Evolutionary conservation across 768 basidiomycete species (phyloP), one percentile per base, ranked within the genome.

Genomic region (Collybia sordida): DNA sequence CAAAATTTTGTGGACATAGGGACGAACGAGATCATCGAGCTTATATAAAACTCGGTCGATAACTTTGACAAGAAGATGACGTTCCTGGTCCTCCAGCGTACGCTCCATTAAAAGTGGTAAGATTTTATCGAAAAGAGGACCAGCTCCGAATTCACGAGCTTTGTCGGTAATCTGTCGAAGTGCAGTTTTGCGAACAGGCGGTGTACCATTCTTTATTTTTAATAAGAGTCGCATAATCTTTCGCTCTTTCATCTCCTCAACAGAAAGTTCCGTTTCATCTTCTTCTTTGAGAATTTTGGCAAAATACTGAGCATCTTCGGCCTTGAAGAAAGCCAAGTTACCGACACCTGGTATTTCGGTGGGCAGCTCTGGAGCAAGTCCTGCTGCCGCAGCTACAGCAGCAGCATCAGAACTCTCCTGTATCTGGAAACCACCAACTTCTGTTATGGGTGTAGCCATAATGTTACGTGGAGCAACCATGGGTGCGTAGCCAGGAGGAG

Each of bases 121-220:
- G 53, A 98, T 99, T 69, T 99, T 99, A 73, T 99, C 97, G 68
- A 98, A 99, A 5, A 98, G 77, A 15, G 97, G 97, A 22, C 95
- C 97, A 28, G 97, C 95, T 44, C 97, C 96, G 51, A 98, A 98
- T 61, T 99, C 94, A 57, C 97, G 88, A 54, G 97, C 97, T 67
- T 98, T 97, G 79, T 99, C 97, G 14, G 97, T 98, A 61, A 99
- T 98, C 65, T 98, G 96, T 45, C 96, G 83, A 31, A 98, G 84
- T 11, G 97, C 97, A 1, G 96, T 93, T 70, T 99, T 99, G 50
- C 97, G 88, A 51, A 98, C 94, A 9, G 97, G 96, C 22, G 97
- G 97, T 2, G 96, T 98, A 42, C 97, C 97, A 64, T 98, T 99
- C 78, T 99, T 98, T 72, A 99, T 98, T 72, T 98, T 98, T 59